Base-by-base conservation (phyloP, 345 rosid species). In the Euphorbia pulcherrima region DNA sequence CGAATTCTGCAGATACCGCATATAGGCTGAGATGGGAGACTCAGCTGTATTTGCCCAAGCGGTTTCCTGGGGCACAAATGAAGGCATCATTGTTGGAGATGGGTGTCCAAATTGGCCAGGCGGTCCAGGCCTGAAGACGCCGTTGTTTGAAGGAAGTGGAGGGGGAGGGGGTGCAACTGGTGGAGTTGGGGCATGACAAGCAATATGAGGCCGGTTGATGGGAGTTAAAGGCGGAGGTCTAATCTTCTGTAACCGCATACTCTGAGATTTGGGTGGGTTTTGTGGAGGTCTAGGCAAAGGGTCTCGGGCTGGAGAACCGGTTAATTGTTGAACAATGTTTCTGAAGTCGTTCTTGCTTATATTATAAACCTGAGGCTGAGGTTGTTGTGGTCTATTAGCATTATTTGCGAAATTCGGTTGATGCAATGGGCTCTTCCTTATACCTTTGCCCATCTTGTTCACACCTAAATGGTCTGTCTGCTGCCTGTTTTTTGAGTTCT, bases 331-430 rank as follows among this genome's bases (percentile, higher is more conserved):
- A 82, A 90, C 98, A 68, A 90, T 78, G 69, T 84, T 90, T 62
- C 93, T 79, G 52, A 92, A 92, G 60, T 92, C 90, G 64, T 83
- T 88, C 90, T 92, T 92, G 89, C 89, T 90, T 57, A 92, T 90
- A 76, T 90, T 92, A 78, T 92, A 92, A 70, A 92, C 96, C 71
- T 90, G 96, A 55, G 87, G 87, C 81, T 87, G 98, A 67, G 96
- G 93, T 75, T 90, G 91, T 66, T 86, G 83, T 33, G 37, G 3
- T 33, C 89, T 77, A 52, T 83, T 75, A 50, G 78, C 79, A 61
- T 77, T 79, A 74, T 73, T 86, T 1, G 80, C 72, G 61, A 73
- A 73, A 60, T 73, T 67, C 62, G 78, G 86, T 74, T 92, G 98
- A 76, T 92, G 97, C 74, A 84, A 65, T 10, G 96, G 97, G 65